Evolutionary conservation across 2,329 filamentous ascomycete genomes (phyloP).

Genomic region (Tolypocladium cylindrosporum): DNA sequence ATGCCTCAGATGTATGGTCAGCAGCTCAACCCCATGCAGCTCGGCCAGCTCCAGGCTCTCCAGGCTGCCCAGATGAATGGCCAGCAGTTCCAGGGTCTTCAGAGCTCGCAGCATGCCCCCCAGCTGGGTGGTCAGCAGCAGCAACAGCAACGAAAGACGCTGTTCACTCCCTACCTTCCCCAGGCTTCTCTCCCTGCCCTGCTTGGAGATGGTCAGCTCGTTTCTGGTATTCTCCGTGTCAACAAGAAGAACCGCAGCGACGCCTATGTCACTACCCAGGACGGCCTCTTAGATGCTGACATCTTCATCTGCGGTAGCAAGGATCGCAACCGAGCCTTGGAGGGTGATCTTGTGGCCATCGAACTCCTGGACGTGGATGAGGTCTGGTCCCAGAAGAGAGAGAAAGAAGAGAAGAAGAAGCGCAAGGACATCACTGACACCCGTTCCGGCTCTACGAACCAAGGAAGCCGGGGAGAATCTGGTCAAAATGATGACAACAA

Average conservation of each 20-base stretch:
- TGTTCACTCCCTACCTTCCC: slow-evolving; percentile 95
- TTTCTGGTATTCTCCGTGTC: slow-evolving; percentile 90
- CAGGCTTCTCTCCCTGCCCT: slow-evolving; percentile 89
- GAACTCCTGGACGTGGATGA: slow-evolving; percentile 97
- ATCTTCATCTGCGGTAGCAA: slow-evolving; percentile 99
- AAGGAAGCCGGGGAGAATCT: slow-evolving; percentile 51
- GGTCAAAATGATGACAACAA: slow-evolving; percentile 52
- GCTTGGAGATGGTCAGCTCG: slow-evolving; percentile 82
- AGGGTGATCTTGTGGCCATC: slow-evolving; percentile 90
- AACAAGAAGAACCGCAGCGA: slow-evolving; percentile 99
- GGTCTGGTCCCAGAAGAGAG: slow-evolving; percentile 96
- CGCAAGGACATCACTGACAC: slow-evolving; percentile 97
- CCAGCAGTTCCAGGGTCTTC: slow-evolving; percentile 60
- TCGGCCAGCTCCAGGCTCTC: slow-evolving; percentile 83
- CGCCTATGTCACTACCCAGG: slow-evolving; percentile 89
- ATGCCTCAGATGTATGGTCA: slow-evolving; percentile 82
- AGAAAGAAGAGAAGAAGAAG: slow-evolving; percentile 99
- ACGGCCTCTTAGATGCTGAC: slow-evolving; percentile 81
- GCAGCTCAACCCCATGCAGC: slow-evolving; percentile 76
- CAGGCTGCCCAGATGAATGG: slow-evolving; percentile 79
- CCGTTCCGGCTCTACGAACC: slow-evolving; percentile 64
- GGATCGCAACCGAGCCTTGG: slow-evolving; percentile 91
- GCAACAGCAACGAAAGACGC: slow-evolving; percentile 90
- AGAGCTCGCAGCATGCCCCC: slow-evolving; percentile 63
- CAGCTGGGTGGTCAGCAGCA: slow-evolving; percentile 57